These are phyloP conservation scores for Babesia ovis DNA, from an alignment of 169 alveolate species.

Conservation along the genomic window DNA sequence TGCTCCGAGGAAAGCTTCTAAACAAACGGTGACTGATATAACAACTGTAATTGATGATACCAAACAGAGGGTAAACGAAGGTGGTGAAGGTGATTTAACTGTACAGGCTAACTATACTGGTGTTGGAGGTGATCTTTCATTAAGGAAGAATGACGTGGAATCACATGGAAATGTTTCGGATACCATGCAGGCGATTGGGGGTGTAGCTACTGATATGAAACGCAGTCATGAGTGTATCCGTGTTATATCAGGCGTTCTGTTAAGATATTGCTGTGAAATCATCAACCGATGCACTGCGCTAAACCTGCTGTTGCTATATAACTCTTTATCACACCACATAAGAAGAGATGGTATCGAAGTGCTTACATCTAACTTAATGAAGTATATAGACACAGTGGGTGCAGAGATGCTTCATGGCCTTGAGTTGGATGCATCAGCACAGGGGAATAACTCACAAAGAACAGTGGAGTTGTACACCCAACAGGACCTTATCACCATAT, in stretches of 20 bases:
- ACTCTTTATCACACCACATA: conserved; percentile 13
- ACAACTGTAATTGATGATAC: background rate
- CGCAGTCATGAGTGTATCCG: background rate
- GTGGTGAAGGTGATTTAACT: background rate
- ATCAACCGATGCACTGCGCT: background rate
- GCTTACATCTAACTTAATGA: background rate
- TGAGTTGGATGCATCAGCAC: conserved; percentile 7
- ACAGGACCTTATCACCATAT: conserved; percentile 11
- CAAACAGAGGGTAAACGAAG: background rate
- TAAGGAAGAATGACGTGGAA: background rate
- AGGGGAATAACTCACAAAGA: background rate
- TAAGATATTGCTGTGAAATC: conserved; percentile 1
- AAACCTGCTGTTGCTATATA: conserved; percentile 14
- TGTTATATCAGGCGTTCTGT: conserved; percentile 2
- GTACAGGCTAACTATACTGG: background rate
- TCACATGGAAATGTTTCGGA: background rate
- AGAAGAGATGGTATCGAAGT: background rate
- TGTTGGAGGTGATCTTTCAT: background rate
- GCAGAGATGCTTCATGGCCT: conserved; percentile 3
- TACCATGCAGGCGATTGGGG: background rate
- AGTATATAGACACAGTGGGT: background rate
- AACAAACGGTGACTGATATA: background rate
- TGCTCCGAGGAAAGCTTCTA: background rate
- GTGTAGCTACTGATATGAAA: background rate
- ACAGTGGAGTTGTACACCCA: background rate